Evolutionary conservation across 2,329 filamentous ascomycete species (phyloP).

Genomic region (Gaeumannomyces sp.): DNA sequence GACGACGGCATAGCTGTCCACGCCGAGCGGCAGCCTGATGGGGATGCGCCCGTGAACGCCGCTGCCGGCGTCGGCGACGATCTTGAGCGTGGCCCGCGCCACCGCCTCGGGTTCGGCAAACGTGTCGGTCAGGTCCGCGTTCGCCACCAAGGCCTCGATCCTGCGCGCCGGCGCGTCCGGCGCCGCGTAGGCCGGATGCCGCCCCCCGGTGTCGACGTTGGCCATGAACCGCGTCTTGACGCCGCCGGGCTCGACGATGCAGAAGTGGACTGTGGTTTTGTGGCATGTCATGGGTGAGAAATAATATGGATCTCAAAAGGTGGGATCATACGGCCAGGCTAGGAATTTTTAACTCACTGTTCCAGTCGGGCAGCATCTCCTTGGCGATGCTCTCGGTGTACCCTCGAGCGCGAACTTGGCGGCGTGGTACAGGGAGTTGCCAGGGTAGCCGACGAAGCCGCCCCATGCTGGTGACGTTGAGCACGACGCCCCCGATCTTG

Average conservation of each 20-base stretch:
- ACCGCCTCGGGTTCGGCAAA: slow-evolving; percentile 29
- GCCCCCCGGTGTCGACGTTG: slow-evolving; percentile 25
- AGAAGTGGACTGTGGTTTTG: slow-evolving; percentile 28
- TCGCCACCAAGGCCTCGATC: slow-evolving; percentile 23
- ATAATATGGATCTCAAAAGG: too few relatives aligned
- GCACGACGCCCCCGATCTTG: slow-evolving; percentile 41
- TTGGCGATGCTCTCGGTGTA: slow-evolving; percentile 39
- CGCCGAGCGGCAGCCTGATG: slow-evolving; percentile 34
- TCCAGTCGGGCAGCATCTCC: slow-evolving; percentile 37
- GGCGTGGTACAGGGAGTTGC: slow-evolving; percentile 32
- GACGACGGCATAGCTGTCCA: slow-evolving; percentile 30
- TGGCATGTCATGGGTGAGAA: too few relatives aligned
- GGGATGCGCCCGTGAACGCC: slow-evolving; percentile 24
- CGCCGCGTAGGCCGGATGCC: slow-evolving; percentile 32
- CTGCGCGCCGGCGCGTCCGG: slow-evolving; percentile 26
- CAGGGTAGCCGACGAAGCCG: slow-evolving; percentile 29
- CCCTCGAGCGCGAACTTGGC: slow-evolving; percentile 39
- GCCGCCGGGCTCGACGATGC: slow-evolving; percentile 35
- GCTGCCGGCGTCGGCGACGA: slow-evolving; percentile 16
- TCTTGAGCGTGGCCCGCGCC: slow-evolving; percentile 28
- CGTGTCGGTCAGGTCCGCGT: slow-evolving; percentile 18
- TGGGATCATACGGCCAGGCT: too few relatives aligned
- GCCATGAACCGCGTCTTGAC: slow-evolving; percentile 30
- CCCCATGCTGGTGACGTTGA: slow-evolving; percentile 52
- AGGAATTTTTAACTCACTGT: too few relatives aligned